A percentile compares a stretch with the other conserved stretches of the same genome.
These are phyloP conservation scores for Wallacemonas sp. DNA, from an alignment of 208 protist species.

Conservation along the genomic window DNA sequence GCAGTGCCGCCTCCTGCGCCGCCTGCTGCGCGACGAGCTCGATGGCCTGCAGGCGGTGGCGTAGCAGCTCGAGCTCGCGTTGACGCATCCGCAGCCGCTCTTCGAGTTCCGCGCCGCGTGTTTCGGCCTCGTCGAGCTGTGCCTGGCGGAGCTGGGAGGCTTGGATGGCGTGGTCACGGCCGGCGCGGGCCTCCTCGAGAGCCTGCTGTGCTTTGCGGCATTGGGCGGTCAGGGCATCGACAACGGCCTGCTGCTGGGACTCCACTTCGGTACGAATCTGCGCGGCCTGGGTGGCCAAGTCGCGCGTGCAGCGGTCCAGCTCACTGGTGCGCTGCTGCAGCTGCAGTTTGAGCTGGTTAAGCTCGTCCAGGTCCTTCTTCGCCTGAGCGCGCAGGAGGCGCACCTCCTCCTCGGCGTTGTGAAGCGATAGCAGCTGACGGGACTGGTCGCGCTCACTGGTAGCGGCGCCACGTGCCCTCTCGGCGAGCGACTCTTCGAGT, in stretches of 20 bases:
- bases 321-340: conserved; percentile 41
- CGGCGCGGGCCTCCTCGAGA: conserved; percentile 37
- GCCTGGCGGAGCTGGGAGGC: conserved; percentile 27
- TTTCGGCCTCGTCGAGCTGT: conserved; percentile 30
- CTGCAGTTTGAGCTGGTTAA: conserved; percentile 31
- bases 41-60: conserved; percentile 27
- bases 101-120: conserved; percentile 16
- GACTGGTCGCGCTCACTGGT: conserved; percentile 31
- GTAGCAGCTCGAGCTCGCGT: conserved; percentile 22
- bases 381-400: conserved; percentile 32
- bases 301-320: conserved; percentile 30
- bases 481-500: conserved; percentile 32
- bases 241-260: conserved; percentile 12
- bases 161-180: conserved; percentile 43
- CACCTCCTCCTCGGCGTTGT: conserved; percentile 38
- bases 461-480: conserved; percentile 19
- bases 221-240: conserved; percentile 29
- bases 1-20: conserved; percentile 29
- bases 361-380: conserved; percentile 23
- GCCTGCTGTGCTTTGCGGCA: conserved; percentile 31
- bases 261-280: background rate
- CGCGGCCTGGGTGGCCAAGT: conserved; percentile 8
- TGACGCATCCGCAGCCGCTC: conserved; percentile 21
- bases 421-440: conserved; percentile 34
- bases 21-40: conserved; percentile 29